These are phyloP conservation scores for Saksenaea oblongispora DNA, from an alignment of 371 early-diverging fungal species.

Conservation along the genomic window DNA sequence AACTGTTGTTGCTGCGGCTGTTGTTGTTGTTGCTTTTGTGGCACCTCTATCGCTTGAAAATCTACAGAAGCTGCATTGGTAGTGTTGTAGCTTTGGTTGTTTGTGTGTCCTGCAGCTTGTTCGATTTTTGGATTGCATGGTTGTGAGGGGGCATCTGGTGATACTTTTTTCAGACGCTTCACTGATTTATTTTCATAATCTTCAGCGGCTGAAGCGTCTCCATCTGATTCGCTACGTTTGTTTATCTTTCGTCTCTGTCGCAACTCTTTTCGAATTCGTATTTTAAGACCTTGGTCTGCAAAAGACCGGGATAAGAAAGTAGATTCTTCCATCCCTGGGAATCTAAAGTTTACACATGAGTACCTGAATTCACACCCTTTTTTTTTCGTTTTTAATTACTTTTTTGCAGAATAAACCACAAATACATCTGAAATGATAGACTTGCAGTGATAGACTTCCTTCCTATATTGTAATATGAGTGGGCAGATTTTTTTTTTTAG, in stretches of 20 bases:
- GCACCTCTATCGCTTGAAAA: neutral
- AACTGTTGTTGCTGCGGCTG: neutral
- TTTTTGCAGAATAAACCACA: conserved; percentile 89
- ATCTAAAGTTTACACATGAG: conserved; percentile 41
- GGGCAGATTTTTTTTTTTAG: neutral
- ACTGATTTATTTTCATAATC: neutral
- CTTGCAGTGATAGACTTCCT: conserved; percentile 79
- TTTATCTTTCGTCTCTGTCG: conserved; percentile 41
- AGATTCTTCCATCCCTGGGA: conserved; percentile 95
- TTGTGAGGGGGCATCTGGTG: too few species aligned
- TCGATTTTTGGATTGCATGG: neutral
- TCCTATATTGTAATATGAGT: conserved; percentile 29
- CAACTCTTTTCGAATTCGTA: conserved; percentile 82
- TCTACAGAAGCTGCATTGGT: neutral
- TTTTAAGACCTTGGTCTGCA: conserved; percentile 95
- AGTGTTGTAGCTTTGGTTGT: neutral
- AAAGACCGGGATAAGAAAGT: conserved; percentile 87
- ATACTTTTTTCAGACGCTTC: neutral
- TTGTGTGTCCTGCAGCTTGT: neutral
- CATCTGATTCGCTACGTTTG: conserved; percentile 23
- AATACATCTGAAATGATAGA: conserved; percentile 78
- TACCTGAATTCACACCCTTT: neutral
- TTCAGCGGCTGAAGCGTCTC: neutral
- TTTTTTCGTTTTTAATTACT: conserved; percentile 26
- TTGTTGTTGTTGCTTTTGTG: neutral